Base-by-base conservation (phyloP, 305 asterid species). In the Fraxinus albicans region DNA sequence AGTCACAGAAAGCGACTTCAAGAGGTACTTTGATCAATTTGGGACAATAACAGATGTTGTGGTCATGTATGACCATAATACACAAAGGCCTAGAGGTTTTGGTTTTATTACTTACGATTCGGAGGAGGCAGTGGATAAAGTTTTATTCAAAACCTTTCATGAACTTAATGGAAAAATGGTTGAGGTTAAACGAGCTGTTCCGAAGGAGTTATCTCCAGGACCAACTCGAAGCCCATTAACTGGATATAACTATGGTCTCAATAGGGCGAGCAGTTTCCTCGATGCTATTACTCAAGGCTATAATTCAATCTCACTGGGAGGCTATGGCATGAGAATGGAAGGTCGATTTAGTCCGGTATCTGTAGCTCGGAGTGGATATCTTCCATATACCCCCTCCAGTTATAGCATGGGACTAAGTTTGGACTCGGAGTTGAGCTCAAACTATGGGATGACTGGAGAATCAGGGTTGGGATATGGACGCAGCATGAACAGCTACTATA, bases 11-110 rank as follows among this genome's bases (percentile, higher is more conserved):
- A 88, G 83, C 33, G 98, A 90, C 88, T 93, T 93, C 90, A 92
- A 93, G 87, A 87, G 73, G 44, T 93, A 93, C 88, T 93, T 93
- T 77, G 93, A 89, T 77, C 97, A 91, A 83, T 93, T 93, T 74
- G 98, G 98, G 80, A 90, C 90, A 33, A 92, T 91, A 80, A 92
- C 91, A 19, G 98, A 93, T 73, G 98, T 92, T n/a, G 97, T 93
- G 5, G 98, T 93, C 82, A 93, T 92, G 97, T 93, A 93, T 79
- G 98, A 93, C 84, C 98, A 91, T 76, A 93, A 93, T 86, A 93
- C 98, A 36, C 94, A 91, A 83, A 89, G 98, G 91, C 94, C 97
- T 73, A 88, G 96, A 89, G 96, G 97, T 74, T 93, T 92, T 80
- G 97, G 96, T 50, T 93, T 93, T 72, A 90, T 93, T 80, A 93